Evolutionary conservation across 768 basidiomycete genomes (phyloP).

Genomic region (Lentinula aciculospora): DNA sequence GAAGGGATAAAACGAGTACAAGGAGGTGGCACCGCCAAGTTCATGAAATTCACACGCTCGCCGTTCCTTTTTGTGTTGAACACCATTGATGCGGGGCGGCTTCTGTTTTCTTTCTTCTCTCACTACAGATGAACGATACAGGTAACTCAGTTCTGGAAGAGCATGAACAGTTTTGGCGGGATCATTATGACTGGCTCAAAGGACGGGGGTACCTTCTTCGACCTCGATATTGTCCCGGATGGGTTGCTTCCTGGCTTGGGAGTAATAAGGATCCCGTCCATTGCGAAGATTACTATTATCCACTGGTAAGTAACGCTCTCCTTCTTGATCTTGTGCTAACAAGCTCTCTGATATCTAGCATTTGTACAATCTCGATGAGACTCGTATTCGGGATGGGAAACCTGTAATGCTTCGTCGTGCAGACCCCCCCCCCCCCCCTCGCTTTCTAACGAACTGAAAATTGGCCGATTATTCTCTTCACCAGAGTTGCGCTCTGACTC

Average conservation of each 20-base stretch:
- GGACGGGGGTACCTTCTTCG: slow-evolving; percentile 26
- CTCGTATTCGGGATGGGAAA: slow-evolving; percentile 21
- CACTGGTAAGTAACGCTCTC: background rate
- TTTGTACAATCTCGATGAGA: slow-evolving; percentile 20
- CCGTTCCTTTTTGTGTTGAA: slow-evolving; percentile 10
- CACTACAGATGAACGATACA: too few relatives aligned
- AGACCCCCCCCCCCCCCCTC: background rate
- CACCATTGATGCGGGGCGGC: too few relatives aligned
- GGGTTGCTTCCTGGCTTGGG: slow-evolving; percentile 16
- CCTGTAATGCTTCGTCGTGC: slow-evolving; percentile 25
- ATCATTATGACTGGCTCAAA: slow-evolving; percentile 25
- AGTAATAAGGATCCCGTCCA: background rate
- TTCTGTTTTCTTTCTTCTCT: too few relatives aligned
- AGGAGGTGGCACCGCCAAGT: too few relatives aligned
- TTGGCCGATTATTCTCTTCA: slow-evolving; percentile 18
- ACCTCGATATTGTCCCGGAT: slow-evolving; percentile 22
- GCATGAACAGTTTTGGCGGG: too few relatives aligned
- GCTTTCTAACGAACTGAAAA: slow-evolving; percentile 22
- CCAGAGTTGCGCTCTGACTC: slow-evolving; percentile 11
- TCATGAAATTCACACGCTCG: background rate
- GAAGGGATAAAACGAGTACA: too few relatives aligned
- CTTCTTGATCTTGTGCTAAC: background rate
- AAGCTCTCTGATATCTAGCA: background rate
- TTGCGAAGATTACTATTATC: background rate
- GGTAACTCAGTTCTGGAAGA: too few relatives aligned